These are phyloP conservation scores for Aegilops tauschii DNA, from an alignment of 176 grass and related monocot genomes.

Conservation along the genomic window DNA sequence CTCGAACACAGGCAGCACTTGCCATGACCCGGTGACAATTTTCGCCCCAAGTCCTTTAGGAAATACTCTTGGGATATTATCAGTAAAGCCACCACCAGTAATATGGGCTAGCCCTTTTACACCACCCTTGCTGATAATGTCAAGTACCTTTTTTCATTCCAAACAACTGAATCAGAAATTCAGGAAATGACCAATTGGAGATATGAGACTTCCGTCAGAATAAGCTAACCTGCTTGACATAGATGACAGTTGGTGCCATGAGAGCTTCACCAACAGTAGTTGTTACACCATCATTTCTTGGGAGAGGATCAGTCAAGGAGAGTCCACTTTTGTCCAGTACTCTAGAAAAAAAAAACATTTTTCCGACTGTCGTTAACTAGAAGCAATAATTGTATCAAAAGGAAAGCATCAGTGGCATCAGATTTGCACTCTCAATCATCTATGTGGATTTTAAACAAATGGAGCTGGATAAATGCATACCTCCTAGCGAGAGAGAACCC, in stretches of 20 bases:
- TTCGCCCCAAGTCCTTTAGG: slow-evolving; percentile 62
- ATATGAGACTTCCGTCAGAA: background rate
- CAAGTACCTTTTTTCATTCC: slow-evolving; percentile 56
- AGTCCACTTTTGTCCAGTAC: slow-evolving; percentile 76
- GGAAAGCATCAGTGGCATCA: background rate
- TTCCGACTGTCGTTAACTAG: background rate
- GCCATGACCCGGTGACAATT: slow-evolving; percentile 65
- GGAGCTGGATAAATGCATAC: slow-evolving; percentile 29
- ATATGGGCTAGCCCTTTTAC: slow-evolving; percentile 95
- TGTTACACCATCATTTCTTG: slow-evolving; percentile 45
- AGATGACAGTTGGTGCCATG: slow-evolving; percentile 92
- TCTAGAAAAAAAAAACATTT: slow-evolving; percentile 30
- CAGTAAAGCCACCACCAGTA: slow-evolving; percentile 91
- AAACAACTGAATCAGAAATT: background rate
- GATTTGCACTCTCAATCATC: background rate
- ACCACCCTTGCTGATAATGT: slow-evolving; percentile 72
- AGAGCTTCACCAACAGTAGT: slow-evolving; percentile 88
- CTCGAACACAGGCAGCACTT: slow-evolving; percentile 65
- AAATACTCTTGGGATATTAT: slow-evolving; percentile 87
- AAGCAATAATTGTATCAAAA: background rate
- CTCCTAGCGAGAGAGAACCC: slow-evolving; percentile 96
- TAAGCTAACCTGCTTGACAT: slow-evolving; percentile 88
- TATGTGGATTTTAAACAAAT: background rate
- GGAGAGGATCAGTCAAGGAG: slow-evolving; percentile 66
- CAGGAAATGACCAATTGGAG: background rate